These are phyloP conservation scores for Amaranthus cruentus DNA, from an alignment of 148 eudicot species.

Conservation along the genomic window DNA sequence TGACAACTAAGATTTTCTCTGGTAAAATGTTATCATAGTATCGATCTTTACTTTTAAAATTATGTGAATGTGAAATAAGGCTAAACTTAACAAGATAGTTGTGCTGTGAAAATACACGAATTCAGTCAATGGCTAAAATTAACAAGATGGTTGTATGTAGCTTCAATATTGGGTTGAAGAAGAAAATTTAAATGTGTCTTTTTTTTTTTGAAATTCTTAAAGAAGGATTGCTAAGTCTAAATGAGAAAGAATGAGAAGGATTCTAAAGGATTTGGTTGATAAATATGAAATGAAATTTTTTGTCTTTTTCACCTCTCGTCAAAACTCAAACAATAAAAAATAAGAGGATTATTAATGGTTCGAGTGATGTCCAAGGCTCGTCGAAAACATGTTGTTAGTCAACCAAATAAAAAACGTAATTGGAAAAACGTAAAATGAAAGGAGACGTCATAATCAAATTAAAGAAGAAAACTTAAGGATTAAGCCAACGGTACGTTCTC, in stretches of 20 bases:
- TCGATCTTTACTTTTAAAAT: constrained; percentile 11
- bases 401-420: neutral
- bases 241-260: neutral
- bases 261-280: neutral
- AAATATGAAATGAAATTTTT: neutral
- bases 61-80: constrained; percentile 1
- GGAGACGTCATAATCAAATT: no score
- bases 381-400: constrained; percentile 3
- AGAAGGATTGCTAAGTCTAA: neutral
- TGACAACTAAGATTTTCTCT: neutral
- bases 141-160: neutral
- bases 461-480: no score
- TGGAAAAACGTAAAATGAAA: neutral
- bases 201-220: neutral
- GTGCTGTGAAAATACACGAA: neutral
- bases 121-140: neutral
- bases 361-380: constrained; percentile 1
- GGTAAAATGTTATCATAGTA: neutral
- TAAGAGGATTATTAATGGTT: neutral
- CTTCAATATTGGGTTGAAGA: constrained; percentile 4
- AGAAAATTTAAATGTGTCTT: constrained; percentile 2
- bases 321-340: neutral
- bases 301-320: neutral
- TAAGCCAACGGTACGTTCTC: no score
- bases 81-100: constrained; percentile 4